phyloP scores from a whole-genome alignment of 2,329 filamentous ascomycete genomes.

The Fusarium scirpi region DNA sequence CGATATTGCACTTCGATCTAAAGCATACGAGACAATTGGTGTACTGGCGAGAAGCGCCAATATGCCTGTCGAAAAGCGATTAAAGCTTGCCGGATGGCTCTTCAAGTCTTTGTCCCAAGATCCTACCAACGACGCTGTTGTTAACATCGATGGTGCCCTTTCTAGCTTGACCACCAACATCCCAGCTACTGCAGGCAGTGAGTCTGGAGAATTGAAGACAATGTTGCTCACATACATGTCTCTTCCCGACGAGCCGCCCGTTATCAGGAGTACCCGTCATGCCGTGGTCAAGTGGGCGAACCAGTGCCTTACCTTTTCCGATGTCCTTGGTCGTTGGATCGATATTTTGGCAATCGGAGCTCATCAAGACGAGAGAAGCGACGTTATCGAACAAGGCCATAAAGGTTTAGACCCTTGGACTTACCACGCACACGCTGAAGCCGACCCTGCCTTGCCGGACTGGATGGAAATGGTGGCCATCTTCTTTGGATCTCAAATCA shows the following conservation, averaged over 20 bases:
- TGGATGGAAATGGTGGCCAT: constrained; percentile 64
- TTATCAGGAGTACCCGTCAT: constrained; percentile 81
- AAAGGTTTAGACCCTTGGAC: constrained; percentile 83
- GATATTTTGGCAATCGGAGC: constrained; percentile 84
- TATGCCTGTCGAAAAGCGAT: constrained; percentile 65
- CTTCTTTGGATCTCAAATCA: constrained; percentile 61
- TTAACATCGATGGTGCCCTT: constrained; percentile 90
- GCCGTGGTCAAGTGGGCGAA: constrained; percentile 91
- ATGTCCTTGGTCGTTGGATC: constrained; percentile 86
- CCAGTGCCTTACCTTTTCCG: constrained; percentile 82
- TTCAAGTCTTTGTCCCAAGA: constrained; percentile 88
- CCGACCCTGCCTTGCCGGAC: constrained; percentile 58
- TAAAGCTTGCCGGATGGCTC: constrained; percentile 75
- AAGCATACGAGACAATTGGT: constrained; percentile 92
- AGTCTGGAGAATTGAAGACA: constrained; percentile 53
- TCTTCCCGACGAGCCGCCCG: constrained; percentile 60
- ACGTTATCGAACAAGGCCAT: constrained; percentile 89
- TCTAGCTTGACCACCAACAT: constrained; percentile 74
- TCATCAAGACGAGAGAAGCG: constrained; percentile 75
- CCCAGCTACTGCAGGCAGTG: constrained; percentile 48
- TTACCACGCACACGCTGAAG: constrained; percentile 59
- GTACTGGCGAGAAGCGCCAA: constrained; percentile 76
- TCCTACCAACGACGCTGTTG: constrained; percentile 77
- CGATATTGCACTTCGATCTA: constrained; percentile 76
- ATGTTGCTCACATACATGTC: constrained; percentile 78